Base-by-base conservation (phyloP, 1,139 yeast species). In the Geotrichum armillariae region DNA sequence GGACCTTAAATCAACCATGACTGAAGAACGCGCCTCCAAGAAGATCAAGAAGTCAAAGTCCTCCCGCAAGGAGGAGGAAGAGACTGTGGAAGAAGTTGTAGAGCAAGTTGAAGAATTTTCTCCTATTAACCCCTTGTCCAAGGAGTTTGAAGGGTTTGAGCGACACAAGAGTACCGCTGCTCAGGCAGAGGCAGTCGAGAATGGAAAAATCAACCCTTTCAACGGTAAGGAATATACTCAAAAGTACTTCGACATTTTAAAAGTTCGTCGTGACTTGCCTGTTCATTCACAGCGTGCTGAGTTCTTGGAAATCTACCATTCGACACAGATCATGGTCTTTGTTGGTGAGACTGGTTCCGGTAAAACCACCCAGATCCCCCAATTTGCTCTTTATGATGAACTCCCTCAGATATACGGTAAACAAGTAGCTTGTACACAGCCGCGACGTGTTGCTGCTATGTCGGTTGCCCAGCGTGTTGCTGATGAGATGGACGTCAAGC, bases 271-370 rank as follows among this genome's bases (percentile, higher is more conserved):
- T 60, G 86, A 88, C 57, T 76, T 93, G 57, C 99, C 99, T 0
- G 99, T 93, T 16, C 96, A 91, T 69, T 82, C 93, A 32, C 97
- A 93, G 70, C 78, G 98, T 66, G 85, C 82, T 48, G 96, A 91
- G 70, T 94, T 93, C 65, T 75, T 93, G 53, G 75, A 77, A 57
- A 80, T 86, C 55, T 93, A 86, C 71, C 98, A 93, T 57, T 72
- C 79, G 16, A 83, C 94, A 41, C 99, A 93, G 69, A 87, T 93
- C 65, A 86, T 93, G 95, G 98, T 93, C 43, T 90, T 93, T 69
- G 98, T 93, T 40, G 99, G 99, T 73, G 99, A 93, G 68, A 93
- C 99, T 1, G 98, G 98, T 70, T 88, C 96, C 14, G 98, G 98
- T 77, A 91, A 91, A 67, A 91, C 98, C 22, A 91, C 98, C 0